These are phyloP conservation scores for Penicillium angulare DNA, from an alignment of 495 filamentous ascomycete species.

Conservation along the genomic window DNA sequence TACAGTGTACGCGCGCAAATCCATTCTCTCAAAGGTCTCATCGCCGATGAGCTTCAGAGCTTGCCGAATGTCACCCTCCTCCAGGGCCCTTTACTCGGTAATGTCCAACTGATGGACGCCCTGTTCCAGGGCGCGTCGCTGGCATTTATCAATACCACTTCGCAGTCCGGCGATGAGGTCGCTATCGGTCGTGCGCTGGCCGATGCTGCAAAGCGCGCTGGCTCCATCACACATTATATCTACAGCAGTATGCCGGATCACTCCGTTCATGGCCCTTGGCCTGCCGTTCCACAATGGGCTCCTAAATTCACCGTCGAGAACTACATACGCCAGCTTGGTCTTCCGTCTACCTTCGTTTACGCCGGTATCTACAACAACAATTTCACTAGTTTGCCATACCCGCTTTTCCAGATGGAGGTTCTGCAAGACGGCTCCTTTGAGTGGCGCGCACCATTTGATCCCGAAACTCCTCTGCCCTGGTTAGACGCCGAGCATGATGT, in stretches of 20 bases:
- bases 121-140: slow-evolving; percentile 82
- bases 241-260: slow-evolving; percentile 98
- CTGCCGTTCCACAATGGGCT: slow-evolving; percentile 83
- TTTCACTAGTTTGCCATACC: slow-evolving; percentile 90
- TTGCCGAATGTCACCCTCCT: slow-evolving; percentile 84
- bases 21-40: slow-evolving; percentile 74
- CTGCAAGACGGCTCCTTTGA: slow-evolving; percentile 79
- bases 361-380: slow-evolving; percentile 99
- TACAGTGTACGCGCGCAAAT: slow-evolving; percentile 89
- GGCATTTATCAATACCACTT: slow-evolving; percentile 98
- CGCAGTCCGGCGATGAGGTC: slow-evolving; percentile 87
- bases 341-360: slow-evolving; percentile 91
- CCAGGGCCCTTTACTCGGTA: slow-evolving; percentile 76
- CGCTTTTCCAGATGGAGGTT: slow-evolving; percentile 90
- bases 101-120: slow-evolving; percentile 62
- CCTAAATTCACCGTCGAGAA: slow-evolving; percentile 89
- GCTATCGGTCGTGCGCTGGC: slow-evolving; percentile 83
- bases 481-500: slow-evolving; percentile 96
- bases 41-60: slow-evolving; percentile 74
- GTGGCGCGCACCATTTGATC: slow-evolving; percentile 94
- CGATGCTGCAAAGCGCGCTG: slow-evolving; percentile 81
- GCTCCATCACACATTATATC: slow-evolving; percentile 80
- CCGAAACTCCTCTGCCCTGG: slow-evolving; percentile 87
- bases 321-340: slow-evolving; percentile 77
- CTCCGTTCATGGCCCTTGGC: slow-evolving; percentile 72